Base-by-base conservation (phyloP, 768 basidiomycete genomes). In the Lentinula sp. region DNA sequence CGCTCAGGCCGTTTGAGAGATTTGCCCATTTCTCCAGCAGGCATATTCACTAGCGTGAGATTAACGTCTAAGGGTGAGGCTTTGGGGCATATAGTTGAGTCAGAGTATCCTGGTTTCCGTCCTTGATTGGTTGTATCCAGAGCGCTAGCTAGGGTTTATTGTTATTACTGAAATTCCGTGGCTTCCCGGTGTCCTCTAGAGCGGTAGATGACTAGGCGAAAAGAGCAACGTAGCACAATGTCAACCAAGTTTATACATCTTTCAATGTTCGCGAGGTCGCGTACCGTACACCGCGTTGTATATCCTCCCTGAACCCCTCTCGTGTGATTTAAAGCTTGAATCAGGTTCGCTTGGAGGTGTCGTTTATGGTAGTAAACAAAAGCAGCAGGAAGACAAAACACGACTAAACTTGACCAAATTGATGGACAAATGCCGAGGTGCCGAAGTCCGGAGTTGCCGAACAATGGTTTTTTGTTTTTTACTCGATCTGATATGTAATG, bases 121-220 rank as follows among this genome's bases (percentile, higher is more conserved):
- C 15, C 31, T 39, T 18, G 11, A 21, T n/a, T 42, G 3, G 55
- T 32, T 15, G 55, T 40, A n/a, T 37, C 35, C 37, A 37, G n/a
- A 54, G 50, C 53, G 55, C 43, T 21, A 56, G 18, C 43, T 21
- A 56, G 18, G 42, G 53, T 39, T 56, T 56, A 55, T 56, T 56
- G 55, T 56, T 56, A 56, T 10, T 28, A 21, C 43, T 55, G 54
- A 42, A 43, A 7, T 56, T 51, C 40, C 39, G 55, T 40, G 40
- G 55, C 23, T 13, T 42, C 43, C 18, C 55, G 55, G 40, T 40
- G 40, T 8, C 51, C 35, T 50, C 4, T 28, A 52, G 23, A 35
- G 31, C 23, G 53, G 34, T 28, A 42, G 40, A 31, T 56, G 23
- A 43, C 34, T 37, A 34, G 21, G 37, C 6, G 15, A n/a, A 13